Evolutionary conservation across 2,329 filamentous ascomycete genomes (phyloP).

Genomic region (Xylaria sp.): DNA sequence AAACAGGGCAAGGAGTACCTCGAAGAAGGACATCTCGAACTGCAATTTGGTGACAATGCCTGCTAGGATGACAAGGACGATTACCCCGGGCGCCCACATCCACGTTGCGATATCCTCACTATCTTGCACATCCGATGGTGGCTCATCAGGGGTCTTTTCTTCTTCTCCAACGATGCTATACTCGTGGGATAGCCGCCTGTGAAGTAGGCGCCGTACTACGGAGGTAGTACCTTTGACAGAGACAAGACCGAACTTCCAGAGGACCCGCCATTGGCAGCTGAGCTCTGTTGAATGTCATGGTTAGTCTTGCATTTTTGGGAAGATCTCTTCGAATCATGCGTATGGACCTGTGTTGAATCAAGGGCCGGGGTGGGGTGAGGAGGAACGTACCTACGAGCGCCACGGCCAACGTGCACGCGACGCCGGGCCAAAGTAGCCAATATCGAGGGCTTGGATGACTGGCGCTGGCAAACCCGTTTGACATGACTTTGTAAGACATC

Average conservation of each 20-base stretch:
- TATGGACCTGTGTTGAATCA: neutral
- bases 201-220: neutral
- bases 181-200: neutral
- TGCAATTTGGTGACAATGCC: conserved; percentile 47
- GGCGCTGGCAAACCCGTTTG: neutral
- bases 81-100: conserved; percentile 35
- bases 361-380: neutral
- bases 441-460: conserved; percentile 12
- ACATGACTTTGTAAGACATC: conserved; percentile 7
- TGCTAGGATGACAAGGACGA: conserved; percentile 48
- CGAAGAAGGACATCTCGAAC: conserved; percentile 49
- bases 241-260: neutral
- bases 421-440: conserved; percentile 19
- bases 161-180: neutral
- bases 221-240: neutral
- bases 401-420: conserved; percentile 6
- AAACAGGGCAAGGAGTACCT: conserved; percentile 53
- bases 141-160: neutral
- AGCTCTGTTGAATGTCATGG: neutral
- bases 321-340: no score
- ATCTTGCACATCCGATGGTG: neutral
- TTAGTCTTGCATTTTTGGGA: neutral
- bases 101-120: conserved; percentile 2
- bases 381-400: conserved; percentile 7
- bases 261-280: neutral